phyloP scores from a whole-genome alignment of 108 stramenopile genomes.

The Mayamaea pseudoterrestris region DNA sequence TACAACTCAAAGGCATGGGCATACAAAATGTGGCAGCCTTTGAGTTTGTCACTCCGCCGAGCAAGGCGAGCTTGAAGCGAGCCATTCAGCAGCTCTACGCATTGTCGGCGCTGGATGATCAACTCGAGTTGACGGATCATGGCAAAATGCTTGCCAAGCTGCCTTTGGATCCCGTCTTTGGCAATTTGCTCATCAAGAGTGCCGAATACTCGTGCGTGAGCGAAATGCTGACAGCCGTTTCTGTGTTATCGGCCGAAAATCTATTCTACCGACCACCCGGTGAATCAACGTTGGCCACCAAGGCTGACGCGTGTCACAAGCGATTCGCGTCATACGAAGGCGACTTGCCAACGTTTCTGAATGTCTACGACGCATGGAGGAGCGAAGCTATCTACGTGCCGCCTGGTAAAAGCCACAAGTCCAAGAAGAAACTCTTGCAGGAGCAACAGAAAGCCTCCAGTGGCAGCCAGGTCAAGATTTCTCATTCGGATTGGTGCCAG shows the following conservation, averaged over 20 bases:
- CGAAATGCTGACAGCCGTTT: constrained; percentile 88
- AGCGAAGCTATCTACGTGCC: constrained; percentile 53
- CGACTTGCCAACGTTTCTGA: constrained; percentile 86
- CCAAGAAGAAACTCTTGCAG: constrained; percentile 16
- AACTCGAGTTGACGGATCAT: constrained; percentile 50
- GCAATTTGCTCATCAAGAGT: constrained; percentile 60
- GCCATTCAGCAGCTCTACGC: constrained; percentile 50
- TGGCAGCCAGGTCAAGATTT: constrained; percentile 3
- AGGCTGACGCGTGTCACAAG: constrained; percentile 62
- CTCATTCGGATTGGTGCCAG: constrained; percentile 67
- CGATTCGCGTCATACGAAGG: constrained; percentile 83
- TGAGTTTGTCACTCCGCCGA: constrained; percentile 74
- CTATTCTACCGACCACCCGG: constrained; percentile 86
- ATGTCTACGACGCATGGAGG: constrained; percentile 88
- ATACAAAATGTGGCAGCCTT: constrained; percentile 73
- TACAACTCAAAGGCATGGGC: constrained; percentile 92
- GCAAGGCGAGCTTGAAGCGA: constrained; percentile 26
- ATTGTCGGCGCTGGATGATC: constrained; percentile 52
- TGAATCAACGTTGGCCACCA: constrained; percentile 42
- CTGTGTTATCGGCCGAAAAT: constrained; percentile 93
- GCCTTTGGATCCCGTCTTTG: constrained; percentile 67
- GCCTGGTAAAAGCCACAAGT: constrained; percentile 21
- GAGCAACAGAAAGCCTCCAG: too few relatives aligned
- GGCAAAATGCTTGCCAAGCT: constrained; percentile 68
- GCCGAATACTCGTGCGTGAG: constrained; percentile 61